Evolutionary conservation across 1,284 basidiomycete genomes (phyloP), one percentile per base, ranked within the genome.

Genomic region (Cryptococcus sp.): DNA sequence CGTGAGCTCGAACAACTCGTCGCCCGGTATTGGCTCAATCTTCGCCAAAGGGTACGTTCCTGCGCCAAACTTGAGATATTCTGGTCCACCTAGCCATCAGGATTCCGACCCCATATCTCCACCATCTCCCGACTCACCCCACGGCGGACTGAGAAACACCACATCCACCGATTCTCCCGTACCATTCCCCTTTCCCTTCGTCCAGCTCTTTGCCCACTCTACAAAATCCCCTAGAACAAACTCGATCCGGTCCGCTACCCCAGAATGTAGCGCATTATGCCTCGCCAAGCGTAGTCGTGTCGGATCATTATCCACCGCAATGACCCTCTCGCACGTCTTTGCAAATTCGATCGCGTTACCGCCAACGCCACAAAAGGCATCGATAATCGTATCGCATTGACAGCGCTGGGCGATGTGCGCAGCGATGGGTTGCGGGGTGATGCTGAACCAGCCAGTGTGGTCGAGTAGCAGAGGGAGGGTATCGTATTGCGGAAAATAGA

Each of bases 291-390:
- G 83, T 7, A 98, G 77, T 35, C 93, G 83, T 1, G 81, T 79
- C 0, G 85, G 82, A 12, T 91, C 91, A 26, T 81, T 85, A 66
- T 99, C 95, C 44, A 99, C 76, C 0, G 93, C 93, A 42, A 98
- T 92, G 26, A 97, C 89, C 69, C 84, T 77, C 68, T 93, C 85
- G 72, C 93, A 97, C 1, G 92, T 95, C 66, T 86, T 82, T 1
- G 95, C 95, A 72, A 98, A 97, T 10, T 92, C 90, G 50, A 98
- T 98, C 1, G 92, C 82, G 63, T 99, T 99, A 3, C 95, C 95
- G 9, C 95, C 95, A 0, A 97, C 93, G 0, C 95, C 95, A 65
- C 92, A 97, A 66, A 97, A 98, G 1, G 91, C 90, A 65, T 99
- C 95, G 2, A 73, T 47, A 0, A 71, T 53, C 6, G 63, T 84